Conservation (phyloP, 371 early-diverging fungal species). For the Syncephalis fuscata region DNA sequence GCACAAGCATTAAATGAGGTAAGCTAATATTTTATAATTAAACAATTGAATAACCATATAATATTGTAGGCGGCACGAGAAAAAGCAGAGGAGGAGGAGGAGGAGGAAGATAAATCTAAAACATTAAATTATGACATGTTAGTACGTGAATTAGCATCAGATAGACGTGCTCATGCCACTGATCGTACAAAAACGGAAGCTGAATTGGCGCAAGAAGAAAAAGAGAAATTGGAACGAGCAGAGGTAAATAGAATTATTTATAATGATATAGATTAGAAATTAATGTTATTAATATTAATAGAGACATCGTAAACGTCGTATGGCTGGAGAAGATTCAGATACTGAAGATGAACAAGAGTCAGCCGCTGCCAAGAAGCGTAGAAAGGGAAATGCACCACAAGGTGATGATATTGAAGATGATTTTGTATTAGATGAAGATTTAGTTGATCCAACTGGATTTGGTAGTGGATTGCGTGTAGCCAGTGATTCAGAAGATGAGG, state of each 20-base stretch:
- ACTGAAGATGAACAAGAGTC: conserved; percentile 26
- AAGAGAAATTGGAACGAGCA: conserved; percentile 62
- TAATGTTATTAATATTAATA: too few relatives aligned
- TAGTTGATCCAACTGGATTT: conserved; percentile 12
- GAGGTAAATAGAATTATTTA: too few relatives aligned
- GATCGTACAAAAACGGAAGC: conserved; percentile 90
- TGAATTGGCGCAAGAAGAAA: conserved; percentile 77
- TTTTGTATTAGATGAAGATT: conserved; percentile 27
- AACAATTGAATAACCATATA: background rate
- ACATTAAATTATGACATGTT: conserved; percentile 54
- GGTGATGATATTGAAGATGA: conserved; percentile 79
- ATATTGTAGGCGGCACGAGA: too few relatives aligned
- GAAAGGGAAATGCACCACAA: conserved; percentile 19
- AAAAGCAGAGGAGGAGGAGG: conserved; percentile 3
- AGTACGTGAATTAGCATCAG: conserved; percentile 61
- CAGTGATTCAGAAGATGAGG: conserved; percentile 13
- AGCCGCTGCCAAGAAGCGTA: conserved; percentile 17
- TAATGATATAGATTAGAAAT: too few relatives aligned
- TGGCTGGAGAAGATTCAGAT: conserved; percentile 64
- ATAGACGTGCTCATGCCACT: conserved; percentile 71
- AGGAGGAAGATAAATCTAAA: conserved; percentile 12
- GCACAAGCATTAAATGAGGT: background rate
- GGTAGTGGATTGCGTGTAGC: too few relatives aligned
- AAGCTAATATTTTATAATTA: background rate
- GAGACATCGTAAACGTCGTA: conserved; percentile 63